A percentile compares a stretch with the other conserved stretches of the same genome.
phyloP scores from a whole-genome alignment of 441 rosid genomes.

The Hura crepitans region DNA sequence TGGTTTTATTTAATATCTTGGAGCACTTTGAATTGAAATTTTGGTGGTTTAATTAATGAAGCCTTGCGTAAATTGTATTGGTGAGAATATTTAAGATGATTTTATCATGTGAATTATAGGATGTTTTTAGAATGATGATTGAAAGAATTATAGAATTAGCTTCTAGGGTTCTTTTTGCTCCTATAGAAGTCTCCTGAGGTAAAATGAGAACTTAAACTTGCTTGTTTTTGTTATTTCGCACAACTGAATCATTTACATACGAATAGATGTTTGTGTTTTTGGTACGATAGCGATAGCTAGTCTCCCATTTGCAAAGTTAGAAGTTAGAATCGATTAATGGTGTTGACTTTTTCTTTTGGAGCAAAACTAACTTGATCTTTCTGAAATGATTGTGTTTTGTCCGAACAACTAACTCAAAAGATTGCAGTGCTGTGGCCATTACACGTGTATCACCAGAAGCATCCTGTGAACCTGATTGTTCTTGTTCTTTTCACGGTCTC shows the following conservation, averaged over 20 bases:
- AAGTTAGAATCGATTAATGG: background rate
- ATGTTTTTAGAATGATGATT: no score
- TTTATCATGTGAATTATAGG: background rate
- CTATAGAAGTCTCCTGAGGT: no score
- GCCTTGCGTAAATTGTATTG: background rate
- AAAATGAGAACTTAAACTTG: no score
- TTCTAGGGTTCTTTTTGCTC: no score
- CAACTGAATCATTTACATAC: no score
- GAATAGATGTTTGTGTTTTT: no score
- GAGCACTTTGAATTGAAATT: background rate
- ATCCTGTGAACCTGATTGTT: slow-evolving; percentile 78
- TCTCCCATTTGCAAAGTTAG: background rate
- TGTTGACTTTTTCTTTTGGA: no score
- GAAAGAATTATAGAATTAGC: no score
- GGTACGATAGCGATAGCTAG: background rate
- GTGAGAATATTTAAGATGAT: background rate
- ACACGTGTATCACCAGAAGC: slow-evolving; percentile 86
- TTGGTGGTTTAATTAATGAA: background rate
- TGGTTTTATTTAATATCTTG: no score
- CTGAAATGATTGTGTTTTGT: slow-evolving; percentile 5
- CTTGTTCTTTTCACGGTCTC: slow-evolving; percentile 81
- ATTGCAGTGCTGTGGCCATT: slow-evolving; percentile 87
- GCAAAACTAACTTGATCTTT: background rate
- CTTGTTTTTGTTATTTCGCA: no score
- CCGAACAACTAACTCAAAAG: background rate